Percentiles rank a stretch among this genome's conserved stretches.
Evolutionary conservation across 352 stramenopile genomes (phyloP).

Genomic region (Stramenopiles sp.): DNA sequence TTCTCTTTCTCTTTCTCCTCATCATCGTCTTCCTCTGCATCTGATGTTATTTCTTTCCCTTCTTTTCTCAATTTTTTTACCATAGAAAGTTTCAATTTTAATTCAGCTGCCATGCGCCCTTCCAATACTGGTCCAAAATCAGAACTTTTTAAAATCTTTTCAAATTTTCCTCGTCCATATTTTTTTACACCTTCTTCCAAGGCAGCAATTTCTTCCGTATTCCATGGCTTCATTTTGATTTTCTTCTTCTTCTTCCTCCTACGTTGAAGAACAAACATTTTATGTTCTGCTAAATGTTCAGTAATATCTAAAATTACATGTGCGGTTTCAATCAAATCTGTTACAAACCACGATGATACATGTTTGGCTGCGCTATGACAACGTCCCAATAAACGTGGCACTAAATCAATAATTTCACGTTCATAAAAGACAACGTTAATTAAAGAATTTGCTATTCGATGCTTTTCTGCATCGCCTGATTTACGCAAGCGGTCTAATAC

Average conservation of each 20-base stretch:
- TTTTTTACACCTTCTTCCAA: not conserved
- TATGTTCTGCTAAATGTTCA: constrained; percentile 1
- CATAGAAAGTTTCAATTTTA: constrained; percentile 17
- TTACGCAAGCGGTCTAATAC: not conserved
- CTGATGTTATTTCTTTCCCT: constrained; percentile 22
- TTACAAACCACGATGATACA: not conserved
- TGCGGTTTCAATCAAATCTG: not conserved
- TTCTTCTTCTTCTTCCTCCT: not conserved
- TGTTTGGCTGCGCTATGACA: not conserved
- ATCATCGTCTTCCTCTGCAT: constrained; percentile 41
- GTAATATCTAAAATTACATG: constrained; percentile 2
- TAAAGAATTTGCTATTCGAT: not conserved
- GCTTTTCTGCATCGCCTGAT: not conserved
- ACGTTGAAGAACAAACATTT: not conserved
- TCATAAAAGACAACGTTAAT: constrained; percentile 5
- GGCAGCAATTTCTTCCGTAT: not conserved
- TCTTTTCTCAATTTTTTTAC: constrained; percentile 26
- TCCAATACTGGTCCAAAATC: not conserved
- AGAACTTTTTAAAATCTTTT: not conserved
- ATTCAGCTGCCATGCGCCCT: not conserved
- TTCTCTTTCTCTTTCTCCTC: constrained; percentile 42
- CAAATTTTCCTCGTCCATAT: not conserved
- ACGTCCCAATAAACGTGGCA: not conserved
- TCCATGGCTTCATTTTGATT: not conserved
- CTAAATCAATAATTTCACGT: constrained; percentile 2